Percentiles rank a stretch among this genome's conserved stretches.
These are phyloP conservation scores for Sporisorium sorghi DNA, from an alignment of 1,284 basidiomycete genomes.

Conservation along the genomic window DNA sequence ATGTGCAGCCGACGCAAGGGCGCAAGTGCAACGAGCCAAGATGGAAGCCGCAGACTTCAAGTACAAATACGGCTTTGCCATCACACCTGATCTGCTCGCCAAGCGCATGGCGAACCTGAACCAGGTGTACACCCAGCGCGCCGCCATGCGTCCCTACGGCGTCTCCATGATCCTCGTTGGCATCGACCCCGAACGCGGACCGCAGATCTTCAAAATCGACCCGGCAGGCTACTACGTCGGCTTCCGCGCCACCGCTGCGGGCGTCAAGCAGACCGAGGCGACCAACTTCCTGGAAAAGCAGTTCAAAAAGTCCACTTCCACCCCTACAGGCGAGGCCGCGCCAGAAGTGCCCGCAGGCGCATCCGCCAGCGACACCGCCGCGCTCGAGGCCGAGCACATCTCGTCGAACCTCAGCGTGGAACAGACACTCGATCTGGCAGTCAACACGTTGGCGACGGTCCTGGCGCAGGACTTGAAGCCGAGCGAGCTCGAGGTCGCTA, in stretches of 20 bases:
- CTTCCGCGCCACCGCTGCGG: slow-evolving; percentile 94
- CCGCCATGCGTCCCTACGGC: slow-evolving; percentile 95
- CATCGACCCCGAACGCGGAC: slow-evolving; percentile 83
- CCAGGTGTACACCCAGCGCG: slow-evolving; percentile 97
- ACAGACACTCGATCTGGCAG: slow-evolving; percentile 79
- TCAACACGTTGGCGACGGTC: slow-evolving; percentile 93
- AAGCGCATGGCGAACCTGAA: slow-evolving; percentile 97
- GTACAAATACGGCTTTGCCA: slow-evolving; percentile 96
- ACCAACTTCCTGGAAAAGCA: slow-evolving; percentile 97
- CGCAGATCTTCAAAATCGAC: slow-evolving; percentile 97
- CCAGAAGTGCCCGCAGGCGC: slow-evolving; percentile 6
- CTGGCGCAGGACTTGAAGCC: slow-evolving; percentile 92
- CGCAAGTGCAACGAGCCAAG: slow-evolving; percentile 89
- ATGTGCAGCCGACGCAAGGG: slow-evolving; percentile 85
- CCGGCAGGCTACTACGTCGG: slow-evolving; percentile 99
- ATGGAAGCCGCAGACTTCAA: slow-evolving; percentile 92
- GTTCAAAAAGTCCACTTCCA: slow-evolving; percentile 81
- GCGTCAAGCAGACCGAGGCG: slow-evolving; percentile 97
- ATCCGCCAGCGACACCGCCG: slow-evolving; percentile 54
- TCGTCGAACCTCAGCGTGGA: slow-evolving; percentile 52
- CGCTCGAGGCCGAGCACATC: slow-evolving; percentile 51
- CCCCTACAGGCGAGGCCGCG: neutral
- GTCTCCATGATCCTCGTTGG: slow-evolving; percentile 98
- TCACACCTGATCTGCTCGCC: slow-evolving; percentile 92
- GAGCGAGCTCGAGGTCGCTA: slow-evolving; percentile 73